A percentile compares a stretch with the other conserved stretches of the same genome.
Conservation (phyloP, 2,329 filamentous ascomycete genomes). For the Aspergillus flavus region DNA sequence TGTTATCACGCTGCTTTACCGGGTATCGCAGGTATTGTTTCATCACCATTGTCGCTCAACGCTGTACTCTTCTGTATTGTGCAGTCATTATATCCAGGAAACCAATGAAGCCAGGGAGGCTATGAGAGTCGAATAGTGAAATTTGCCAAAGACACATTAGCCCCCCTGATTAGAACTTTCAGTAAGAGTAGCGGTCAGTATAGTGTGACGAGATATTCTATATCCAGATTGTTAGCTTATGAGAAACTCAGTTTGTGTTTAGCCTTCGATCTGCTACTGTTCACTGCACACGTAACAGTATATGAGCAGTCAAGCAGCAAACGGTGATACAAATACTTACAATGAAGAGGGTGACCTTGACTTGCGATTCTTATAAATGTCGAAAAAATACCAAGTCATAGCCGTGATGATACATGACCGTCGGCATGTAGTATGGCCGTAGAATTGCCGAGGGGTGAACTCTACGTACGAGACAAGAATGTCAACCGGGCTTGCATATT, state of each 20-base stretch:
- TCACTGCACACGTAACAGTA: slow-evolving; percentile 40
- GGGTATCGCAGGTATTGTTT: neutral
- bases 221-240: neutral
- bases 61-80: neutral
- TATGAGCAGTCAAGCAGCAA: slow-evolving; percentile 40
- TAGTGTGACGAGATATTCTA: neutral
- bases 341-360: slow-evolving; percentile 48
- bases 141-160: neutral
- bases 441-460: slow-evolving; percentile 52
- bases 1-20: neutral
- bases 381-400: slow-evolving; percentile 45
- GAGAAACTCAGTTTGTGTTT: neutral
- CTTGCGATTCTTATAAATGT: slow-evolving; percentile 40
- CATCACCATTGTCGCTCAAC: neutral
- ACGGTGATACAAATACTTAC: slow-evolving; percentile 51
- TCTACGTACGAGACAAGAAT: slow-evolving; percentile 33
- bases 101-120: neutral
- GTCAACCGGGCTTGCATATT: no score
- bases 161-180: neutral
- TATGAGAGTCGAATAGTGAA: neutral
- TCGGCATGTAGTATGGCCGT: slow-evolving; percentile 52
- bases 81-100: neutral
- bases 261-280: slow-evolving; percentile 19
- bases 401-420: slow-evolving; percentile 47
- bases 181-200: neutral